These are phyloP conservation scores for Thoreauomyces humboldtii DNA, from an alignment of 192 early-diverging fungal species.

Conservation along the genomic window DNA sequence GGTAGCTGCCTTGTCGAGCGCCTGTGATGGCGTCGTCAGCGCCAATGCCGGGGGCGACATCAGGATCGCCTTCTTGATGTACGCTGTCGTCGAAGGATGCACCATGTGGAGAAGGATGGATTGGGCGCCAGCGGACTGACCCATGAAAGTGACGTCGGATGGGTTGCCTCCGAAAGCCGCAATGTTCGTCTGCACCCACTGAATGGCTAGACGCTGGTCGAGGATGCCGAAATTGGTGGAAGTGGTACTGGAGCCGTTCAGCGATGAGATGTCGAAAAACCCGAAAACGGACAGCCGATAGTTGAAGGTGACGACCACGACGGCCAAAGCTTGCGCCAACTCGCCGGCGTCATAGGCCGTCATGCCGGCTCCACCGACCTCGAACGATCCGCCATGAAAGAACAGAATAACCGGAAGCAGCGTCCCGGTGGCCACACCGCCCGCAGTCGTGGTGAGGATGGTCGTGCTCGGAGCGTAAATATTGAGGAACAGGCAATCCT, in stretches of 20 bases:
- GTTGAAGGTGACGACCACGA: constrained; percentile 43
- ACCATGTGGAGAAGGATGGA: constrained; percentile 25
- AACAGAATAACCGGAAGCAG: constrained; percentile 28
- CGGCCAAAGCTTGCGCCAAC: neutral
- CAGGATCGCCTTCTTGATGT: constrained; percentile 14
- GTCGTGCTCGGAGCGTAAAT: constrained; percentile 25
- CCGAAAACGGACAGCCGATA: constrained; percentile 45
- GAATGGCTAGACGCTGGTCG: constrained; percentile 43
- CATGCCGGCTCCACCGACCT: constrained; percentile 26
- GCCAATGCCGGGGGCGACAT: constrained; percentile 29
- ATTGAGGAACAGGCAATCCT: constrained; percentile 45
- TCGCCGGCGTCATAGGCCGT: constrained; percentile 18
- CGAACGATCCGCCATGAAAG: constrained; percentile 42
- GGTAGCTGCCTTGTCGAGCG: neutral
- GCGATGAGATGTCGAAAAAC: constrained; percentile 24
- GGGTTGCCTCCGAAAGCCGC: constrained; percentile 64
- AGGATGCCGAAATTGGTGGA: constrained; percentile 38
- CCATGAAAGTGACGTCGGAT: constrained; percentile 52
- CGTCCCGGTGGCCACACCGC: neutral
- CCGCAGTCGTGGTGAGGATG: neutral
- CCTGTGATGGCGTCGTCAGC: neutral
- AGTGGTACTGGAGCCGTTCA: neutral
- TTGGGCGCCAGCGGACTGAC: constrained; percentile 58
- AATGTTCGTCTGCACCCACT: constrained; percentile 65
- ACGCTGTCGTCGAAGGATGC: constrained; percentile 5